Percentiles rank a stretch among this genome's conserved stretches.
These are phyloP conservation scores for Globisporangium megalacanthum DNA, from an alignment of 352 stramenopile species.

Conservation along the genomic window DNA sequence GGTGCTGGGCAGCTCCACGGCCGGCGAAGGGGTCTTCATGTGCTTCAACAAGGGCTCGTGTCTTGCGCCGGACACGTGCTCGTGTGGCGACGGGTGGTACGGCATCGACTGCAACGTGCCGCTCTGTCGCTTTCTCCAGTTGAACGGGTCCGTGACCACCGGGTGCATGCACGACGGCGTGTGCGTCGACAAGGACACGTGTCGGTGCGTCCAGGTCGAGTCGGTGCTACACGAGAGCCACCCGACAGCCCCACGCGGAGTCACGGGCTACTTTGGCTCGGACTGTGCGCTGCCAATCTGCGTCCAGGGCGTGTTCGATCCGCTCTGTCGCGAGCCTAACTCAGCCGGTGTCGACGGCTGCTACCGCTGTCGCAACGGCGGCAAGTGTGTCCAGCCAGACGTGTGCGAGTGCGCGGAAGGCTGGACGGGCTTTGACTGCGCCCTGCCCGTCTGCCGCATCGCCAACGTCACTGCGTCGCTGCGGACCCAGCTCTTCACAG, in stretches of 20 bases:
- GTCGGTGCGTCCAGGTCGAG: conserved; percentile 85
- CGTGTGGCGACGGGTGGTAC: conserved; percentile 88
- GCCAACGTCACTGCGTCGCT: conserved; percentile 47
- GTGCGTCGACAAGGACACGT: conserved; percentile 91
- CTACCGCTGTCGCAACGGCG: conserved; percentile 93
- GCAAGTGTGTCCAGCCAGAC: conserved; percentile 88
- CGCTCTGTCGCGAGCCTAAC: conserved; percentile 57
- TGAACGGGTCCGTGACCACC: conserved; percentile 51
- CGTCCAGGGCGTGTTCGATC: conserved; percentile 93
- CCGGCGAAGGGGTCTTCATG: conserved; percentile 92
- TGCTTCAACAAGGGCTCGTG: conserved; percentile 94
- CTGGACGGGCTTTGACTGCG: conserved; percentile 95
- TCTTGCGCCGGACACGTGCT: conserved; percentile 89
- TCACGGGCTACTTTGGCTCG: conserved; percentile 91
- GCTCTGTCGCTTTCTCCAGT: conserved; percentile 83
- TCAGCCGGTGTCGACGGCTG: conserved; percentile 82
- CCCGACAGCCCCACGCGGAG: conserved; percentile 53
- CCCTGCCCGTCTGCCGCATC: conserved; percentile 85
- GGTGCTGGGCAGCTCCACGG: conserved; percentile 41
- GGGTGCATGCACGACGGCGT: conserved; percentile 92
- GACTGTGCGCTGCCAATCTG: conserved; percentile 96
- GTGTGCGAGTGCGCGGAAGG: conserved; percentile 88
- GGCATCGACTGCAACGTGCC: conserved; percentile 94
- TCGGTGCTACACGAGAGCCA: conserved; percentile 83
- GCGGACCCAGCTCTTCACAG: conserved; percentile 89